Evolutionary conservation across 768 basidiomycete genomes (phyloP), one percentile per base, ranked within the genome.

Genomic region (Daedaleopsis nitida): DNA sequence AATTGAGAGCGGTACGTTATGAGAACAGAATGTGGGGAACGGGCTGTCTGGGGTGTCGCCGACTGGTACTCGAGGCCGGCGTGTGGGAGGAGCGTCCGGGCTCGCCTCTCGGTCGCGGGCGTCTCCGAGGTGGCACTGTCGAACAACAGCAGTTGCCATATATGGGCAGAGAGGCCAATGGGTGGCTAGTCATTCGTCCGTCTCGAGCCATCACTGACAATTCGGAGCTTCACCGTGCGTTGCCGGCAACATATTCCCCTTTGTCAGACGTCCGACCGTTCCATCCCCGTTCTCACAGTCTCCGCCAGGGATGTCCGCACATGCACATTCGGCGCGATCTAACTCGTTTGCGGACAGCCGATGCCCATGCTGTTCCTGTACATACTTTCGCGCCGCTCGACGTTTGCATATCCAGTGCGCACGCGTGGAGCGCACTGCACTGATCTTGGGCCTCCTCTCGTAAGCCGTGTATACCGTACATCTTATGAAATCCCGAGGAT

Each of bases 61-160:
- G 21, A 23, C 19, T 10, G 47, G 23, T 49, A 47, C 19, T 12
- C 11, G 47, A 24, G 47, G 13, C 47, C 9, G 47, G 23, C 11
- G 13, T n/a, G 47, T 49, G 47, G 23, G 47, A 48, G 8, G 19
- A 21, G 47, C 23, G 47, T 48, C n/a, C 8, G n/a, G 21, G 47
- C 23, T 51, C 47, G 19, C 27, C 7, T 51, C 17, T 55, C 23
- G 47, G 2, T 16, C 7, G 23, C 11, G 55, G 55, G 60, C 60
- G 60, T 52, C 60, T 62, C n/a, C 35, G 13, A 8, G 49, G 60
- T 62, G 60, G 55, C 60, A 47, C 50, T 62, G 60, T 51, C 27
- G 60, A 62, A 62, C 60, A 57, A 62, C 60, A 62, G 55, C 51
- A 50, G 49, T 44, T 62, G 49, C 60, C 60, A 57, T 48, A 62